Evolutionary conservation across 495 filamentous ascomycete species (phyloP).

Genomic region (Talaromyces nanjingensis): DNA sequence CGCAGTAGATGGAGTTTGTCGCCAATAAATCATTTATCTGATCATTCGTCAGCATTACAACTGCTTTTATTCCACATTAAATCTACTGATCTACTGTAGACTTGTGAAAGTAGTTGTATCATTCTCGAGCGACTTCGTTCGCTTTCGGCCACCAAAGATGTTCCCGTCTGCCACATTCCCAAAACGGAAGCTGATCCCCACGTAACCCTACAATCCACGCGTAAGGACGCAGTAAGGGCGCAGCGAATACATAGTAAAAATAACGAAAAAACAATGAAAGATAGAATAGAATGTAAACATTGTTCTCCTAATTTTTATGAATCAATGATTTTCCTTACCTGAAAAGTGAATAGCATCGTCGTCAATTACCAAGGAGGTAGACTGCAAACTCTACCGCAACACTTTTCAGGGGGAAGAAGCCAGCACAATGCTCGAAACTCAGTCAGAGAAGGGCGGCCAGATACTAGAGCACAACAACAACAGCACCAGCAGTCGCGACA

Average conservation of each 20-base stretch:
- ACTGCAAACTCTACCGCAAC: neutral
- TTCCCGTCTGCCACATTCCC: neutral
- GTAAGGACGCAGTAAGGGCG: neutral
- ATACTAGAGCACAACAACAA: neutral
- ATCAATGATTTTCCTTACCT: neutral
- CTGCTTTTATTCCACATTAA: neutral
- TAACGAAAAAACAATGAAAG: neutral
- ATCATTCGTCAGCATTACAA: neutral
- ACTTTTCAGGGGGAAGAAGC: neutral
- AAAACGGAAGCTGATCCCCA: neutral
- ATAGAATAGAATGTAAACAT: neutral
- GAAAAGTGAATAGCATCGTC: neutral
- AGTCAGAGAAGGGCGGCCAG: neutral
- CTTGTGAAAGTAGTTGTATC: neutral
- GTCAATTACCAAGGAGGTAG: neutral
- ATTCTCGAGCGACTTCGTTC: neutral
- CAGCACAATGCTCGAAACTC: neutral
- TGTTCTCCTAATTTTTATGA: neutral
- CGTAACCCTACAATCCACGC: neutral
- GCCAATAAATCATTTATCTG: neutral
- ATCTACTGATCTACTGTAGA: too few relatives aligned
- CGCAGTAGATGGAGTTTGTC: constrained; percentile 24
- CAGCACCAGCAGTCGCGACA: neutral
- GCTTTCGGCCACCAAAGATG: neutral
- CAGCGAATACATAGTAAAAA: neutral